phyloP scores from a whole-genome alignment of 805 yeast genomes.

The Allodekkera sacchari region DNA sequence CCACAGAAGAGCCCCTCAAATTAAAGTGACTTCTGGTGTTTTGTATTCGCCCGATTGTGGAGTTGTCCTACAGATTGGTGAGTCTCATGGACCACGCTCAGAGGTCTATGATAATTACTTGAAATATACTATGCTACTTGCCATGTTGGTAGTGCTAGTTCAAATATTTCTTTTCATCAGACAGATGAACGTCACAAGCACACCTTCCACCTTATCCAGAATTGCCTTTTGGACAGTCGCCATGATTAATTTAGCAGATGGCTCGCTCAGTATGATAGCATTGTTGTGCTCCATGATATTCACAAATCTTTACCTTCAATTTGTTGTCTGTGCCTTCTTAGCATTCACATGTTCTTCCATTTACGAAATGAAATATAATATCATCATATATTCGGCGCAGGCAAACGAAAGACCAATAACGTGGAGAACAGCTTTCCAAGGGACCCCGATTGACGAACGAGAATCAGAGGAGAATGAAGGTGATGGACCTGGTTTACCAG shows the following conservation, averaged over 20 bases:
- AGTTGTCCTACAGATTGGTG: constrained; percentile 32
- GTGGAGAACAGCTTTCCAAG: constrained; percentile 58
- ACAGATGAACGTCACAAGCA: constrained; percentile 64
- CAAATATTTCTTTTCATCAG: constrained; percentile 53
- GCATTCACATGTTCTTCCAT: constrained; percentile 62
- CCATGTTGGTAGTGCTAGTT: constrained; percentile 34
- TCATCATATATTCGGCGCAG: constrained; percentile 61
- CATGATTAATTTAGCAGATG: constrained; percentile 59
- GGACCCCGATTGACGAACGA: constrained; percentile 38
- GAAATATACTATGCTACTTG: constrained; percentile 34
- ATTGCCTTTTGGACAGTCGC: constrained; percentile 65
- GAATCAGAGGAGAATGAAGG: constrained; percentile 5
- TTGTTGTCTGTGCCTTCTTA: constrained; percentile 61
- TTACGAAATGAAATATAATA: constrained; percentile 69
- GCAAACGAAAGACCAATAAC: constrained; percentile 61
- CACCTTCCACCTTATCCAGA: constrained; percentile 74
- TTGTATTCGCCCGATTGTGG: constrained; percentile 91
- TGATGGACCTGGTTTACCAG: constrained; percentile 8
- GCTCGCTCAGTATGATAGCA: constrained; percentile 54
- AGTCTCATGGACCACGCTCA: constrained; percentile 45
- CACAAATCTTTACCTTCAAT: constrained; percentile 52
- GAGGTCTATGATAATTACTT: constrained; percentile 36
- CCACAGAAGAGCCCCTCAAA: constrained; percentile 44
- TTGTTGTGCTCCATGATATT: constrained; percentile 49
- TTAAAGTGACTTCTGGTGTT: constrained; percentile 48